Base-by-base conservation (phyloP, 169 alveolate species). In the Theileria annulata region DNA sequence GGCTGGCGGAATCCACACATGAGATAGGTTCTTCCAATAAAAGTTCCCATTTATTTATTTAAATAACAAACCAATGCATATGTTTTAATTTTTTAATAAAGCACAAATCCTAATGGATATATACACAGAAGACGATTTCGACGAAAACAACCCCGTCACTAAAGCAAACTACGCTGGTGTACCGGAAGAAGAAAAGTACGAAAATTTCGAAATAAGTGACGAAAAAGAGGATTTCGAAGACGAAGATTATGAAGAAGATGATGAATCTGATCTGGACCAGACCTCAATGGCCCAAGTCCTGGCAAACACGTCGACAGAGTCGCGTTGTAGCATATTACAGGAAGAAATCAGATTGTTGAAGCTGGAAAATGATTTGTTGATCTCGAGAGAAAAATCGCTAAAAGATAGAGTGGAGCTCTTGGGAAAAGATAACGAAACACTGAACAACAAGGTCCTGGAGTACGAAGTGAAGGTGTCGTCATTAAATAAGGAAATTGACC, bases 401-500 rank as follows among this genome's bases (percentile, higher is more conserved):
- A 31, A 70, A 33, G 72, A 81, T 25, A 28, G 84, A 8, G 9
- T 81, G 10, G 56, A 60, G n/a, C 12, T 13, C 12, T 54, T 48
- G 25, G 60, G 54, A 3, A 83, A 81, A 0, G 79, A 75, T 4
- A 21, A 70, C 42, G 70, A 51, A 47, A 48, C 42, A 63, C 88
- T 71, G 21, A 23, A 48, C 56, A 31, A 4, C 37, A 37, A 30
- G 21, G 60, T 81, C n/a, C 51, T 81, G 69, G 85, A 71, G 28
- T 42, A 62, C 6, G 77, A 81, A 49, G 17, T 25, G 17, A 73
- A 64, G 37, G 78, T 35, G 27, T 54, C 33, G 0, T 30, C 19
- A 3, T 28, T 81, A 49, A 67, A 60, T 35, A 68, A 81, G 79
- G 85, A 81, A 54, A 8, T 81, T 2, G 80, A 75, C 3, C 62